phyloP scores from a whole-genome alignment of 306 rosid species.

The Canavalia gladiata region DNA sequence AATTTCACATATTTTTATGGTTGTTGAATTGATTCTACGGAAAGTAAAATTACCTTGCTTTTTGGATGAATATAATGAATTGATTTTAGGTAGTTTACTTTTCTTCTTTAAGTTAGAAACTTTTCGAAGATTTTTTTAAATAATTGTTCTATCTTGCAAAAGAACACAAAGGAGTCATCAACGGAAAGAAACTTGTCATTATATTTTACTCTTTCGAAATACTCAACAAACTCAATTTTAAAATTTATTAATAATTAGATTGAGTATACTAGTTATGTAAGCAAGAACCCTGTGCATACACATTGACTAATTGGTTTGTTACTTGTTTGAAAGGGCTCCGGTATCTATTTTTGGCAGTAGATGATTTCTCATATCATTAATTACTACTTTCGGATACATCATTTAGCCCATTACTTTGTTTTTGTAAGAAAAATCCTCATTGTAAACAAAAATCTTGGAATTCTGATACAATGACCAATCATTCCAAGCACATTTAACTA shows the following conservation, averaged over 20 bases:
- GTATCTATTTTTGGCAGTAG: background rate
- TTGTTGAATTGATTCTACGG: constrained; percentile 19
- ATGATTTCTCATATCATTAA: background rate
- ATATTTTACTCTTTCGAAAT: background rate
- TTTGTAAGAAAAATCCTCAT: too few species aligned
- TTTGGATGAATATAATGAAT: background rate
- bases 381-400: background rate
- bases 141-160: background rate
- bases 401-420: too few species aligned
- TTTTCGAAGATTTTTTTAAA: constrained; percentile 1
- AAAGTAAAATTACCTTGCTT: constrained; percentile 15
- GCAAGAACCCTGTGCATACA: background rate
- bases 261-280: background rate
- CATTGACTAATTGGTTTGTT: background rate
- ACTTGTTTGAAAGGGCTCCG: background rate
- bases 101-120: background rate
- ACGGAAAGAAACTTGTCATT: background rate
- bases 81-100: background rate
- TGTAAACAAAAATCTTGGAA: too few species aligned
- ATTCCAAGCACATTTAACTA: too few species aligned
- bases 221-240: background rate
- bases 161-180: background rate
- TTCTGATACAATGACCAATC: background rate
- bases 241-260: background rate
- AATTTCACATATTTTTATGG: background rate